These are phyloP conservation scores for Dispira simplex DNA, from an alignment of 192 early-diverging fungal genomes.

Conservation along the genomic window DNA sequence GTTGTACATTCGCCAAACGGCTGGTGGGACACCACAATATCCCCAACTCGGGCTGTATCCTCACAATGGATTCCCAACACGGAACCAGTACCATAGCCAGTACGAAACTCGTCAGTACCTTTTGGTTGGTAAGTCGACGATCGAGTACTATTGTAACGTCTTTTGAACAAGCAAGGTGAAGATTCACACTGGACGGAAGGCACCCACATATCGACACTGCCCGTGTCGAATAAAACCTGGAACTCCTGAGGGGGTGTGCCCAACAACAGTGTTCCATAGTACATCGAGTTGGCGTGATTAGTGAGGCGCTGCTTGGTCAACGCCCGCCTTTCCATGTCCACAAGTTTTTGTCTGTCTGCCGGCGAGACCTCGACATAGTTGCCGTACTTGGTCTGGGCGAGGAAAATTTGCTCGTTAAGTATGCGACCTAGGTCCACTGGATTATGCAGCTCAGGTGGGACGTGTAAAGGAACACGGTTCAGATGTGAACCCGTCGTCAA, in stretches of 20 bases:
- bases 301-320: background rate
- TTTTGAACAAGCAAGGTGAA: conserved; percentile 20
- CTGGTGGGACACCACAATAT: conserved; percentile 19
- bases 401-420: background rate
- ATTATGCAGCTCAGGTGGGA: too few species aligned
- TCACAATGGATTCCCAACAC: conserved; percentile 30
- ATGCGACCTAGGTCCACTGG: too few species aligned
- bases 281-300: conserved; percentile 13
- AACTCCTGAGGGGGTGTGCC: conserved; percentile 38
- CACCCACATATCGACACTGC: conserved; percentile 42
- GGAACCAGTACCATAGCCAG: conserved; percentile 35
- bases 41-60: conserved; percentile 30
- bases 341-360: too few species aligned
- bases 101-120: conserved; percentile 20
- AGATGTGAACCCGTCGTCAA: too few species aligned
- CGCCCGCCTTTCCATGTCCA: too few species aligned
- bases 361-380: too few species aligned
- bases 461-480: too few species aligned
- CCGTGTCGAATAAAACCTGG: conserved; percentile 41
- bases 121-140: conserved; percentile 27
- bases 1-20: conserved; percentile 31
- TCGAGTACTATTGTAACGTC: conserved; percentile 25
- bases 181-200: conserved; percentile 33
- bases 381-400: background rate
- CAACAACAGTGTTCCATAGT: conserved; percentile 25